Percentiles rank a stretch among this genome's conserved stretches.
These are phyloP conservation scores for Acanthamoeba castellanii DNA, from an alignment of 208 protist species.

Conservation along the genomic window DNA sequence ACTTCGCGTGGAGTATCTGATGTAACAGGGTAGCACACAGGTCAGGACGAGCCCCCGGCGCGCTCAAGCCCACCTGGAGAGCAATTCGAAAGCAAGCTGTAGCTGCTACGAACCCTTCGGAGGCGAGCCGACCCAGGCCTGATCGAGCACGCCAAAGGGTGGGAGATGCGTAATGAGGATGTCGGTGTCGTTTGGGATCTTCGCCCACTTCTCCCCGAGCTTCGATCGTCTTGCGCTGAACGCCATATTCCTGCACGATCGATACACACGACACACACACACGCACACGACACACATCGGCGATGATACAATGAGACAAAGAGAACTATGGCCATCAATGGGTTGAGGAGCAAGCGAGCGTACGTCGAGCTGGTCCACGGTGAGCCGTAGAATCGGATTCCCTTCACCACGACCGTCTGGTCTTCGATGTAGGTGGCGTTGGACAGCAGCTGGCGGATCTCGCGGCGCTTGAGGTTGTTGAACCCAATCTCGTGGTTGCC, in stretches of 20 bases:
- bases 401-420: background rate
- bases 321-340: no score
- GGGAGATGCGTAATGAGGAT: conserved; percentile 60
- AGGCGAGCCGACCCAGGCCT: background rate
- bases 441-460: conserved; percentile 13
- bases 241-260: conserved; percentile 25
- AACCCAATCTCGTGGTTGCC: conserved; percentile 60
- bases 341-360: background rate
- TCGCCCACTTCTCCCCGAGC: background rate
- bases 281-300: background rate
- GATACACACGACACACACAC: background rate
- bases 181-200: conserved; percentile 50
- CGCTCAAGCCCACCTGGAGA: background rate
- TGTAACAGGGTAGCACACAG: no score
- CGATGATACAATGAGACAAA: no score
- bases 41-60: no score
- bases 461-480: background rate
- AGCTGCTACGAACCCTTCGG: background rate
- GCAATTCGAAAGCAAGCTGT: background rate
- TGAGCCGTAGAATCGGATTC: conserved; percentile 39
- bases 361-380: conserved; percentile 15
- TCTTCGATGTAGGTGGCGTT: conserved; percentile 68
- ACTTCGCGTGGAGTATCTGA: background rate
- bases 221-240: background rate
- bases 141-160: conserved; percentile 50